Conservation (phyloP, 345 rosid genomes). For the Bruguiera sexangula region DNA sequence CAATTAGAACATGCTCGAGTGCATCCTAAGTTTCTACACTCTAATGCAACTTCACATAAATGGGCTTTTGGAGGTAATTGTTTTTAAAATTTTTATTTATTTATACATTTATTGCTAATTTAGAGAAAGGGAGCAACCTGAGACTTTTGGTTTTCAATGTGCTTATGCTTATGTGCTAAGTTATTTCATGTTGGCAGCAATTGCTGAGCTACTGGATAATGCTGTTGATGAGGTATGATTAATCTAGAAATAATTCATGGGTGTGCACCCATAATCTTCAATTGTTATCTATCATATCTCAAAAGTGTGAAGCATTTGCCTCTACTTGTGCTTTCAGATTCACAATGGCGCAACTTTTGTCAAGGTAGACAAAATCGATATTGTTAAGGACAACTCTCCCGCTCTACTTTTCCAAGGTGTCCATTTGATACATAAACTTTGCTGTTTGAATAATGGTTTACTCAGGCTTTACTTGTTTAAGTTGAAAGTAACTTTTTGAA, state of each 20-base stretch:
- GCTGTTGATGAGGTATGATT: constrained; percentile 84
- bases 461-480: constrained; percentile 11
- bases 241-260: not conserved
- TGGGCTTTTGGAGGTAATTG: constrained; percentile 96
- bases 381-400: constrained; percentile 72
- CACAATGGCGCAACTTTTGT: constrained; percentile 82
- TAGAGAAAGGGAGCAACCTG: not conserved
- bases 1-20: constrained; percentile 84
- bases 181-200: constrained; percentile 51
- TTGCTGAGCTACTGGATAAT: constrained; percentile 94
- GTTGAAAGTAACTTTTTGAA: constrained; percentile 5
- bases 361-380: constrained; percentile 73
- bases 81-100: constrained; percentile 1
- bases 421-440: constrained; percentile 5
- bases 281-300: no score
- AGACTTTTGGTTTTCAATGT: not conserved
- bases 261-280: no score
- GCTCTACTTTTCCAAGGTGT: constrained; percentile 78
- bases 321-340: constrained; percentile 37
- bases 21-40: constrained; percentile 94
- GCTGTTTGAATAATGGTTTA: not conserved
- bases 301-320: no score
- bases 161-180: not conserved
- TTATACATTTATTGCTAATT: not conserved
- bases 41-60: constrained; percentile 98